These are phyloP conservation scores for Myriosclerotinia curreyana DNA, from an alignment of 2,329 filamentous ascomycete genomes.

Conservation along the genomic window DNA sequence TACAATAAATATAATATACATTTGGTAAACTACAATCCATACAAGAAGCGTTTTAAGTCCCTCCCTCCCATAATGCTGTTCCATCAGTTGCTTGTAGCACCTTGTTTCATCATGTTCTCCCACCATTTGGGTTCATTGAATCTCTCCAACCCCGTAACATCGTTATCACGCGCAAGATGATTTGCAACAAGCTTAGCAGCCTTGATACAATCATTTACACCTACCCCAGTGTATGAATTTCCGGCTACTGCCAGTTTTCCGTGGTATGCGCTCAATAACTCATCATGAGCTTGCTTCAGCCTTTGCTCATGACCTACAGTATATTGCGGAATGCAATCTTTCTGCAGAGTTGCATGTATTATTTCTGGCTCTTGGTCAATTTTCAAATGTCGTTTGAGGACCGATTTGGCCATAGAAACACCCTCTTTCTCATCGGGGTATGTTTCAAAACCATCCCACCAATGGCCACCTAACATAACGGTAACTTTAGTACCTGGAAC, in stretches of 20 bases:
- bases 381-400: conserved; percentile 71
- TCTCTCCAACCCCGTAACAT: conserved; percentile 42
- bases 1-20: conserved; percentile 2
- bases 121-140: conserved; percentile 8
- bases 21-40: not conserved
- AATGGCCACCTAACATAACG: conserved; percentile 92
- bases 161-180: conserved; percentile 40
- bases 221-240: conserved; percentile 47
- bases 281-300: conserved; percentile 36
- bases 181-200: conserved; percentile 54
- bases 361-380: conserved; percentile 61
- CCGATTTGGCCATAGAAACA: conserved; percentile 62
- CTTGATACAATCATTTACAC: conserved; percentile 54
- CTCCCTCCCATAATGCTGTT: not conserved
- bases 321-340: conserved; percentile 88
- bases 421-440: conserved; percentile 66
- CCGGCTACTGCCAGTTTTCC: conserved; percentile 45
- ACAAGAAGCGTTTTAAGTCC: not conserved
- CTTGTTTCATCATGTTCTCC: not conserved
- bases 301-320: conserved; percentile 63
- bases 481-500: conserved; percentile 76
- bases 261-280: conserved; percentile 36
- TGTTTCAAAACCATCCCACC: conserved; percentile 66
- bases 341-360: conserved; percentile 58
- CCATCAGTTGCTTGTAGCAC: not conserved